Conservation (phyloP, 2,329 filamentous ascomycete genomes). For the Exophiala sp. region DNA sequence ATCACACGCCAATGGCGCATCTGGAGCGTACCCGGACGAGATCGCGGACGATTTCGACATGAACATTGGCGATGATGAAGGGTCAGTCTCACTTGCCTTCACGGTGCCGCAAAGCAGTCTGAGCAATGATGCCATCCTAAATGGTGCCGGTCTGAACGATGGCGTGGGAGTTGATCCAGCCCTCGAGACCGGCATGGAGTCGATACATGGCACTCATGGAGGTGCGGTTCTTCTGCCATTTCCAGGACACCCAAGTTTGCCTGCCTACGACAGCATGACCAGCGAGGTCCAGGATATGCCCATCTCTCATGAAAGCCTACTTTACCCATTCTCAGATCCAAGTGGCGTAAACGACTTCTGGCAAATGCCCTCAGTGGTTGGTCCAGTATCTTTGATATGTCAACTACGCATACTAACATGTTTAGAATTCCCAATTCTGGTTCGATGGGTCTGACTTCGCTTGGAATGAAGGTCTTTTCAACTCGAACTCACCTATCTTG, state of each 20-base stretch:
- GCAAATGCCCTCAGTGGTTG: constrained; percentile 12
- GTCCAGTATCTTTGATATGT: not conserved
- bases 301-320: not conserved
- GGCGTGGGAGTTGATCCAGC: not conserved
- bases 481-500: constrained; percentile 5
- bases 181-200: not conserved
- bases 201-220: not conserved
- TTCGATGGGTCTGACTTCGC: constrained; percentile 12
- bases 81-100: not conserved
- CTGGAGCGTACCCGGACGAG: not conserved
- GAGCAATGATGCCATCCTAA: not conserved
- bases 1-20: not conserved
- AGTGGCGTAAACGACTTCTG: constrained; percentile 12
- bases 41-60: not conserved
- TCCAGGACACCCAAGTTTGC: not conserved
- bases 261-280: not conserved
- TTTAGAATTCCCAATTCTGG: constrained; percentile 15
- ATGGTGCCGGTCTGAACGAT: too few species aligned
- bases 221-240: not conserved
- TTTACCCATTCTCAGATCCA: constrained; percentile 7
- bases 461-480: constrained; percentile 6
- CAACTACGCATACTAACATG: not conserved
- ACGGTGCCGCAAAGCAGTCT: not conserved
- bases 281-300: constrained; percentile 2
- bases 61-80: not conserved